Evolutionary conservation across 2,329 filamentous ascomycete genomes (phyloP), one percentile per base, ranked within the genome.

Genomic region (Alternaria consortialis): DNA sequence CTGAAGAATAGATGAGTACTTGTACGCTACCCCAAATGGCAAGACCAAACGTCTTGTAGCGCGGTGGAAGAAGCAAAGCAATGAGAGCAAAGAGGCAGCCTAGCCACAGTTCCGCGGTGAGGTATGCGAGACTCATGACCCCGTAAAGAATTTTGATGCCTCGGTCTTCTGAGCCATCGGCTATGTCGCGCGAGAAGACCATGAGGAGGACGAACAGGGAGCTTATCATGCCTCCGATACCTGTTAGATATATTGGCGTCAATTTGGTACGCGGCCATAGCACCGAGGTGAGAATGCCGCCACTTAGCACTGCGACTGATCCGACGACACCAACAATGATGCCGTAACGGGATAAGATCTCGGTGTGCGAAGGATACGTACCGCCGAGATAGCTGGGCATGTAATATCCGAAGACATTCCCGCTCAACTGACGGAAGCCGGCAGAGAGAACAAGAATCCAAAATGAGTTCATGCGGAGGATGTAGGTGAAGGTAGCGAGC

Each of bases 11-110:
- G 17, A 36, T 50, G 1, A 50, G 31, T 25, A 50, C 47, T 36
- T 50, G 47, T 29, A 50, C 31, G 20, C 47, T 36, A 25, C 47
- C 47, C 47, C 47, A 50, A 29, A 50, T 50, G 31, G 31, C 47
- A 4, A 50, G 47, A 1, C 31, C 47, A 1, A 50, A 50, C 3
- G 31, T 50, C 5, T 50, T 50, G 8, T 50, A 50, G 5, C 47
- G 47, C 17, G 47, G 47, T 5, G 47, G 47, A 17, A 50, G 47
- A 37, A 50, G 47, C 4, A 50, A 29, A 12, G 47, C 47, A 27
- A 50, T 17, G 47, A 50, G 47, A 17, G 47, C 31, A 17, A 51
- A 51, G 2, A 51, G 47, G 20, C 47, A 37, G 20, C 32, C 47
- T 1, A 51, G 47, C 47, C 47, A 51, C 13, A 37, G 32, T 17